Percentiles rank a stretch among this genome's conserved stretches.
phyloP scores from a whole-genome alignment of 805 yeast genomes.

The Brettanomyces bruxellensis region DNA sequence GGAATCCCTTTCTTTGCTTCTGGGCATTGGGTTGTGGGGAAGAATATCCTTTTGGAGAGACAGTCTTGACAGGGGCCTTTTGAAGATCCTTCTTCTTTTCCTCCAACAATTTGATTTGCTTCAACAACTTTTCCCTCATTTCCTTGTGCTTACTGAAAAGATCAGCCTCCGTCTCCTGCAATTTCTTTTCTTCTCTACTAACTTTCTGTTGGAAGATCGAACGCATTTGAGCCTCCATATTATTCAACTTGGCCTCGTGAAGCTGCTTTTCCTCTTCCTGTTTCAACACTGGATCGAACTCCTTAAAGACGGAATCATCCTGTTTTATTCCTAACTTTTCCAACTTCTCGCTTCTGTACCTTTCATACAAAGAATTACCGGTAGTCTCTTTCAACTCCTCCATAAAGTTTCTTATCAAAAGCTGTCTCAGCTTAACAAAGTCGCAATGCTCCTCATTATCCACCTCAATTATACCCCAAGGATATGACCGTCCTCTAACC shows the following conservation, averaged over 20 bases:
- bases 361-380: conserved; percentile 66
- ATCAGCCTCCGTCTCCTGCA: conserved; percentile 95
- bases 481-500: conserved; percentile 88
- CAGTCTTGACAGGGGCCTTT: conserved; percentile 41
- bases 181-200: conserved; percentile 90
- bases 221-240: conserved; percentile 96
- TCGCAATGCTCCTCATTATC: conserved; percentile 93
- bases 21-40: conserved; percentile 21
- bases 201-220: conserved; percentile 94
- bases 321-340: conserved; percentile 78
- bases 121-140: conserved; percentile 88
- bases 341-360: conserved; percentile 81
- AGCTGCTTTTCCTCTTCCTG: conserved; percentile 89
- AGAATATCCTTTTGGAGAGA: conserved; percentile 10
- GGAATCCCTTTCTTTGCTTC: conserved; percentile 72
- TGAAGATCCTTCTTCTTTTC: conserved; percentile 82
- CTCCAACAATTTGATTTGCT: conserved; percentile 83
- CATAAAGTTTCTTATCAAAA: conserved; percentile 80
- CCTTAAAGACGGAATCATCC: conserved; percentile 88
- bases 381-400: conserved; percentile 92
- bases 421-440: conserved; percentile 79
- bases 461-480: conserved; percentile 96
- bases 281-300: conserved; percentile 84
- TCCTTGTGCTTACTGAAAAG: conserved; percentile 92
- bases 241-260: conserved; percentile 89